Base-by-base conservation (phyloP, 2,329 filamentous ascomycete species). In the Aureobasidium sp. region DNA sequence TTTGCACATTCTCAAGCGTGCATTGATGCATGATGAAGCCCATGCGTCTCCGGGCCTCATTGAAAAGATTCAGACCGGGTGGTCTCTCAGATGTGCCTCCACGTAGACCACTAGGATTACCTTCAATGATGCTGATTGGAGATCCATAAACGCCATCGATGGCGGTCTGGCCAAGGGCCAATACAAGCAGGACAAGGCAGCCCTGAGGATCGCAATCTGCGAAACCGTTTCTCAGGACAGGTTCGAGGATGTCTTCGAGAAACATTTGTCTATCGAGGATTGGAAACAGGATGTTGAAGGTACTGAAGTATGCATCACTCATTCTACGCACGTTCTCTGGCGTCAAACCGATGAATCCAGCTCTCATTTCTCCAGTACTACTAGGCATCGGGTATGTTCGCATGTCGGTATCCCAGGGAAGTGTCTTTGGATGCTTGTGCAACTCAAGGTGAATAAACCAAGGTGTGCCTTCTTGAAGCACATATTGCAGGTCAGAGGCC, bases 31-130 rank as follows among this genome's bases (percentile, higher is more conserved):
- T 67, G 10, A 80, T 76, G 67, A 85, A 85, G 0, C 84, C 84
- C 68, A 85, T 77, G n/a, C 82, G 76, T 62, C 78, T 79, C 55
- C 84, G 77, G 16, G 83, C 84, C 69, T 86, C 84, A 64, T 86
- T 86, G 71, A 86, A 86, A 39, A 85, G 76, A 1, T 77, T 76
- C 3, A 86, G 68, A 0, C 84, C 84, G 0, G 84, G 84, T 2
- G 83, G 83, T 21, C 73, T 74, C 14, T 76, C 73, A 2, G 70
- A 66, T 2, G 78, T 76, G 1, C 82, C 81, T 13, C 82, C 82
- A 44, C 78, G 78, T 29, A 85, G 73, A 3, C 82, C 82, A 66
- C 82, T 82, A 1, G 76, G 69, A 1, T 75, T 75, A 13, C 78
- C 77, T 42, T 79, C 75, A 57, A 76, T 72, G 6, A 71, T 67